Percentiles rank a stretch among this genome's conserved stretches.
phyloP scores from a whole-genome alignment of 139 green algal genomes.

The Limnomonas spitsbergensis region DNA sequence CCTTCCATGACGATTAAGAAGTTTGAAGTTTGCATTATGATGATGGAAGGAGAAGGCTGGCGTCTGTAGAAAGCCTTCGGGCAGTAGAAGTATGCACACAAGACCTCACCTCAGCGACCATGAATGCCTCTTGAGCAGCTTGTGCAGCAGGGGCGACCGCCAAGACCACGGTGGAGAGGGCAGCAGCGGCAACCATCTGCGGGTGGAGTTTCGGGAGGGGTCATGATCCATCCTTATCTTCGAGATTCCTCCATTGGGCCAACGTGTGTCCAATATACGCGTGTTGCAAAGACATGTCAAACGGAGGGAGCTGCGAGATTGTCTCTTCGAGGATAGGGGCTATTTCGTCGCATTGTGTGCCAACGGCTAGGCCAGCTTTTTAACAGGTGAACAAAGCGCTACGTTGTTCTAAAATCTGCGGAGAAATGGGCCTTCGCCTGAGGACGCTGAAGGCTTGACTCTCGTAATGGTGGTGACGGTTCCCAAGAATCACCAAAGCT shows the following conservation, averaged over 20 bases:
- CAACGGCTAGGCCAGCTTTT: background rate
- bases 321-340: background rate
- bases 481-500: background rate
- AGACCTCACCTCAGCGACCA: constrained; percentile 70
- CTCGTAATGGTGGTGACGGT: background rate
- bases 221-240: background rate
- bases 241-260: background rate
- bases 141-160: constrained; percentile 69
- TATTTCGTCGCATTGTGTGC: background rate
- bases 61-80: too few species aligned
- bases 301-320: background rate
- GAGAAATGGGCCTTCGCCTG: background rate
- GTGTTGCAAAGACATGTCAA: background rate
- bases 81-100: too few species aligned
- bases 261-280: background rate
- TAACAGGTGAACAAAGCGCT: background rate
- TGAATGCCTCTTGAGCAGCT: constrained; percentile 73
- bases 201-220: background rate
- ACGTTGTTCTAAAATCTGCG: background rate
- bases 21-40: too few species aligned
- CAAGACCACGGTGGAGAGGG: constrained; percentile 55
- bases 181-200: constrained; percentile 32
- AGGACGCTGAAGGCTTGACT: background rate
- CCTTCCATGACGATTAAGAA: too few species aligned
- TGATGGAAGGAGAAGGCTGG: too few species aligned